These are phyloP conservation scores for Suhomyces canberraensis DNA, from an alignment of 805 yeast genomes.

Conservation along the genomic window DNA sequence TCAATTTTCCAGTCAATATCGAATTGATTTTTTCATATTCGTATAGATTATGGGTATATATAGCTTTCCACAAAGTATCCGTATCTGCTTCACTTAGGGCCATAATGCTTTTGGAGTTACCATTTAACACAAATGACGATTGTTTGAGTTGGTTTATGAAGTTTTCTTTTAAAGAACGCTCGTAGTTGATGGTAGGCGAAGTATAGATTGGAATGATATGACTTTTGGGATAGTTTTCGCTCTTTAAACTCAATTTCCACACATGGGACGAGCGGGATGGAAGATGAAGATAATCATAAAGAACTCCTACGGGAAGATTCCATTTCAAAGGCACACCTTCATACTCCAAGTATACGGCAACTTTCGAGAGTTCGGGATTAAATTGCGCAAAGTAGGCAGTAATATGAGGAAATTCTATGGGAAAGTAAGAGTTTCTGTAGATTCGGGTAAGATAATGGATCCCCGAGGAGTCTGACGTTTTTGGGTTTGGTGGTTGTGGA, in stretches of 20 bases:
- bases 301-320: conserved; percentile 73
- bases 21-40: conserved; percentile 23
- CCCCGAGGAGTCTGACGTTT: too few relatives aligned
- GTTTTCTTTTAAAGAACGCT: conserved; percentile 40
- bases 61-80: conserved; percentile 52
- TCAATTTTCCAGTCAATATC: conserved; percentile 22
- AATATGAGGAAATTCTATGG: conserved; percentile 37
- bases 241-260: conserved; percentile 36
- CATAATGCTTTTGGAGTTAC: conserved; percentile 82
- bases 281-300: conserved; percentile 49
- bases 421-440: conserved; percentile 53
- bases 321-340: conserved; percentile 66
- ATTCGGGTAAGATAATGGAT: conserved; percentile 17
- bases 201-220: conserved; percentile 26
- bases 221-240: conserved; percentile 24
- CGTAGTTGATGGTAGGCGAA: conserved; percentile 18
- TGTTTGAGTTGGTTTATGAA: conserved; percentile 85
- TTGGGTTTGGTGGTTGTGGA: too few relatives aligned
- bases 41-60: conserved; percentile 32
- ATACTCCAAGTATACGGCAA: conserved; percentile 60
- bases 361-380: conserved; percentile 4
- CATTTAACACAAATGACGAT: conserved; percentile 69
- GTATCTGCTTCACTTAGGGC: conserved; percentile 63
- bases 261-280: conserved; percentile 15
- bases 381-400: conserved; percentile 36